Percentiles rank a stretch among this genome's conserved stretches.
These are phyloP conservation scores for Populus tomentosa DNA, from an alignment of 441 rosid species.

Conservation along the genomic window DNA sequence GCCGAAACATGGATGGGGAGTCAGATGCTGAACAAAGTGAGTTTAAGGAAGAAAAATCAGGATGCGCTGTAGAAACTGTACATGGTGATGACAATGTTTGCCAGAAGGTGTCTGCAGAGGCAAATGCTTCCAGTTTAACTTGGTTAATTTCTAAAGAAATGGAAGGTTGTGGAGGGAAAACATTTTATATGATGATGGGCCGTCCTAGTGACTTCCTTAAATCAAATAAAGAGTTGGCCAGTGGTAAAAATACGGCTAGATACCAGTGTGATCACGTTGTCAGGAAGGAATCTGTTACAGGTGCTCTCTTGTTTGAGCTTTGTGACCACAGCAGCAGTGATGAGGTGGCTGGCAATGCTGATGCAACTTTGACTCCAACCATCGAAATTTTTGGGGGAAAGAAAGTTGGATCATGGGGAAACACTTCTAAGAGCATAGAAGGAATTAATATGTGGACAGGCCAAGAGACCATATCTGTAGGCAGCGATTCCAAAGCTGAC, in stretches of 20 bases:
- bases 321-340: neutral
- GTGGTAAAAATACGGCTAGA: neutral
- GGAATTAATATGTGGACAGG: neutral
- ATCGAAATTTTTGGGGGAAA: neutral
- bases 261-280: neutral
- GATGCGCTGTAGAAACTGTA: neutral
- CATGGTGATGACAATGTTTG: neutral
- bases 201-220: neutral
- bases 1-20: constrained; percentile 2
- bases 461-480: neutral
- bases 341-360: constrained; percentile 3
- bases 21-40: constrained; percentile 10
- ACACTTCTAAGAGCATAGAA: neutral
- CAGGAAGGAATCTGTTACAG: neutral
- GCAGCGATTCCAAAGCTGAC: neutral
- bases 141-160: neutral
- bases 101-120: neutral
- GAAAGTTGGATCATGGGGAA: neutral
- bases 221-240: neutral
- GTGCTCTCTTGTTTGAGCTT: constrained; percentile 2
- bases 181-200: neutral
- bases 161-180: neutral
- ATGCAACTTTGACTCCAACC: constrained; percentile 1
- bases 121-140: neutral
- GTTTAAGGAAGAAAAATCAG: neutral